A percentile compares a stretch with the other conserved stretches of the same genome.
phyloP scores from a whole-genome alignment of 768 basidiomycete genomes.

The Clathrus columnatus region DNA sequence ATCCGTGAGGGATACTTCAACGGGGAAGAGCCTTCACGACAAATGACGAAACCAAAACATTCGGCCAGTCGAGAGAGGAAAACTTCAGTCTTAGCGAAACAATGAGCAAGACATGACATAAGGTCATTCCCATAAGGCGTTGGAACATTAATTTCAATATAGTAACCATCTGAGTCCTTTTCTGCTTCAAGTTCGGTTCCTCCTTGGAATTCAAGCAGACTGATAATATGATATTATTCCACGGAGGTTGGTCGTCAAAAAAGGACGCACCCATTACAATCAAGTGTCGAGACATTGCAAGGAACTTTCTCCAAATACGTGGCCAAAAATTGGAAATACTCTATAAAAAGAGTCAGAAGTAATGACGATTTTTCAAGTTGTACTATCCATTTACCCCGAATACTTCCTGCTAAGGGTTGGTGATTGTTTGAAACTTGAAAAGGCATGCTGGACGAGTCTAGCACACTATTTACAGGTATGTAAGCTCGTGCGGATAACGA shows the following conservation, averaged over 20 bases:
- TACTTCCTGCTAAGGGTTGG: background rate
- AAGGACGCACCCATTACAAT: background rate
- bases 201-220: slow-evolving; percentile 5
- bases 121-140: slow-evolving; percentile 3
- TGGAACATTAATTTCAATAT: slow-evolving; percentile 2
- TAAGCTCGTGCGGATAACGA: slow-evolving; percentile 1
- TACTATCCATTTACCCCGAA: background rate
- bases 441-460: background rate
- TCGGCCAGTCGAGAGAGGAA: slow-evolving; percentile 5
- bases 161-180: background rate
- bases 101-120: slow-evolving; percentile 7
- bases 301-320: background rate
- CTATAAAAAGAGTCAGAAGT: background rate
- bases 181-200: background rate
- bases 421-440: background rate
- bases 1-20: slow-evolving; percentile 59
- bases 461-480: background rate
- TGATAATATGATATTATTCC: background rate
- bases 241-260: background rate
- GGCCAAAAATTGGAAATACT: background rate
- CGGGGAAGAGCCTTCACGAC: slow-evolving; percentile 6
- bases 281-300: background rate
- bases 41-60: slow-evolving; percentile 1
- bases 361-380: background rate
- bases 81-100: slow-evolving; percentile 1